Evolutionary conservation across 2,329 filamentous ascomycete genomes (phyloP).

Genomic region (Diaporthe batatas): DNA sequence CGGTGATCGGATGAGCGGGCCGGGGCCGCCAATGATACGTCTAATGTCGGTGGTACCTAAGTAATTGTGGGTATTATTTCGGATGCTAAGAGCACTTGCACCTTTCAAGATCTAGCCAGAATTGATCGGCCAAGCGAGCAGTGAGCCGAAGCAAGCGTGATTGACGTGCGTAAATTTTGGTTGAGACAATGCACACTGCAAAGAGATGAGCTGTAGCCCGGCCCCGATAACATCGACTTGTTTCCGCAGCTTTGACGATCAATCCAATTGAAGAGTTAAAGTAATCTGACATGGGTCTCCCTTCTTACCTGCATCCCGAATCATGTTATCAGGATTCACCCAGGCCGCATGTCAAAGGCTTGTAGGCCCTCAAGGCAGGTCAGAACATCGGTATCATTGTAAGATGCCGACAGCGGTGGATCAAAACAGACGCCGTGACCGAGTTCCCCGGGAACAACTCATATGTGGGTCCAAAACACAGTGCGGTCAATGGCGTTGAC

Average conservation of each 20-base stretch:
- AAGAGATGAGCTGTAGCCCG: not conserved
- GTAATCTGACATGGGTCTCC: too few relatives aligned
- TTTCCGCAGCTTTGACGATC: too few relatives aligned
- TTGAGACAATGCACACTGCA: not conserved
- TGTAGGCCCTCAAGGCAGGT: not conserved
- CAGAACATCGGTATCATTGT: too few relatives aligned
- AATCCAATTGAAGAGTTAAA: too few relatives aligned
- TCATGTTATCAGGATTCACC: not conserved
- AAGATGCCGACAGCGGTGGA: too few relatives aligned
- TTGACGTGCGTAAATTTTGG: not conserved
- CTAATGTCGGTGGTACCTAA: not conserved
- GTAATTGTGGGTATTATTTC: slow-evolving; percentile 6
- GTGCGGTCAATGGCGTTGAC: not conserved
- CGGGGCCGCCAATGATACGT: not conserved
- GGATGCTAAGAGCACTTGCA: not conserved
- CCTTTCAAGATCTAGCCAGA: not conserved
- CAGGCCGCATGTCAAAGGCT: not conserved
- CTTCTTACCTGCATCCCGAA: not conserved
- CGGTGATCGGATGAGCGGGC: slow-evolving; percentile 5
- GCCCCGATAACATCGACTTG: not conserved
- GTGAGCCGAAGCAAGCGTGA: not conserved
- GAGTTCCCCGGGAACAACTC: too few relatives aligned
- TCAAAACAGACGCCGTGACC: too few relatives aligned
- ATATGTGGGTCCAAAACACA: not conserved
- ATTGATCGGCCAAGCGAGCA: not conserved